Evolutionary conservation across 2,329 filamentous ascomycete species (phyloP).

Genomic region (Blumeriella jaapii): DNA sequence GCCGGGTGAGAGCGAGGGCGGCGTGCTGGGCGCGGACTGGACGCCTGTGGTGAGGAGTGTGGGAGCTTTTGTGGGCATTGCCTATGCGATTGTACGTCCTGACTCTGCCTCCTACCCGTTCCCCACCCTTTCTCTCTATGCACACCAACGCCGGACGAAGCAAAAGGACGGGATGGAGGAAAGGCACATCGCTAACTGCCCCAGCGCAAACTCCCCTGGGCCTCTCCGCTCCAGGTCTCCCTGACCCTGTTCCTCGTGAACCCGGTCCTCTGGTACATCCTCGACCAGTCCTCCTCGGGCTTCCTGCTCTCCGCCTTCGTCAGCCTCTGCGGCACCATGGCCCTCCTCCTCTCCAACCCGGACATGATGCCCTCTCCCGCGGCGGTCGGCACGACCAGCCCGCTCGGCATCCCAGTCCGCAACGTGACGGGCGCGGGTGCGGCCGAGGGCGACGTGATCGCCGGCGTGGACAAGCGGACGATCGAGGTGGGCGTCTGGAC

Average conservation of each 20-base stretch:
- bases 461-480: constrained; percentile 48
- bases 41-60: constrained; percentile 58
- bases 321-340: constrained; percentile 59
- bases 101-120: not conserved
- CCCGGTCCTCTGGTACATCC: constrained; percentile 88
- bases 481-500: constrained; percentile 77
- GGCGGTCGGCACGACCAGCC: constrained; percentile 8
- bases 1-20: constrained; percentile 22
- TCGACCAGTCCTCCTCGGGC: constrained; percentile 80
- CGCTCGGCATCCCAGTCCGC: constrained; percentile 7
- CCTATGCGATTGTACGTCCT: constrained; percentile 69
- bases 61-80: constrained; percentile 61
- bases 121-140: not conserved
- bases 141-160: not conserved
- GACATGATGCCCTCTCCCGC: constrained; percentile 64
- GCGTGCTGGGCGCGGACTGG: constrained; percentile 54
- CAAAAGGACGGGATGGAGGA: no score
- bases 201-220: constrained; percentile 82
- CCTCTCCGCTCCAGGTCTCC: constrained; percentile 87
- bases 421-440: constrained; percentile 9
- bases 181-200: constrained; percentile 6
- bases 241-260: constrained; percentile 83
- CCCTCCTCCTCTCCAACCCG: constrained; percentile 66
- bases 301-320: constrained; percentile 68
- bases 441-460: constrained; percentile 33